phyloP scores from a whole-genome alignment of 306 rosid species.

The Cucurbita maxima region DNA sequence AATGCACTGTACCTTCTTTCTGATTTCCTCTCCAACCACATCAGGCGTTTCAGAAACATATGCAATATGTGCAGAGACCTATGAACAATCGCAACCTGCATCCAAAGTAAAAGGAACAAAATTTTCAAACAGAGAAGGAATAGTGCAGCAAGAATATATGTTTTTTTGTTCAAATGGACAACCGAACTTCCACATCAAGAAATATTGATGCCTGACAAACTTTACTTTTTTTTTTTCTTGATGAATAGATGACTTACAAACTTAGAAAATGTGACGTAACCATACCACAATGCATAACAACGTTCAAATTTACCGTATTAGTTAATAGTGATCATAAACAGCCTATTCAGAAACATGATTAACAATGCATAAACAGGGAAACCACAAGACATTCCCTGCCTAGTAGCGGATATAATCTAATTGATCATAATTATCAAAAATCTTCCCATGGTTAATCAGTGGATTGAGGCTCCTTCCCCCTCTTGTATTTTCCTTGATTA shows the following conservation, averaged over 20 bases:
- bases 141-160: background rate
- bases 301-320: background rate
- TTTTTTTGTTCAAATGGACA: background rate
- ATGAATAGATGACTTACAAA: background rate
- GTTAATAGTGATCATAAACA: background rate
- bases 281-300: background rate
- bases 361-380: background rate
- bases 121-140: background rate
- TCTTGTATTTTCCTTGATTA: no score
- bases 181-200: background rate
- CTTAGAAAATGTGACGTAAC: background rate
- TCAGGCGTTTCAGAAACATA: constrained; percentile 46
- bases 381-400: background rate
- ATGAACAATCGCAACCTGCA: constrained; percentile 50
- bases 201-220: background rate
- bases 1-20: constrained; percentile 45
- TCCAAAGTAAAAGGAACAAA: constrained; percentile 9
- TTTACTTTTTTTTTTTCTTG: no score
- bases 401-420: background rate
- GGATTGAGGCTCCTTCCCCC: no score
- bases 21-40: constrained; percentile 27
- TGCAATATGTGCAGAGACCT: constrained; percentile 53
- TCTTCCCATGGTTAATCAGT: background rate
- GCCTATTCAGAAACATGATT: background rate
- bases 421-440: background rate